These are phyloP conservation scores for Phytopythium oedochilum DNA, from an alignment of 352 stramenopile genomes.

Conservation along the genomic window DNA sequence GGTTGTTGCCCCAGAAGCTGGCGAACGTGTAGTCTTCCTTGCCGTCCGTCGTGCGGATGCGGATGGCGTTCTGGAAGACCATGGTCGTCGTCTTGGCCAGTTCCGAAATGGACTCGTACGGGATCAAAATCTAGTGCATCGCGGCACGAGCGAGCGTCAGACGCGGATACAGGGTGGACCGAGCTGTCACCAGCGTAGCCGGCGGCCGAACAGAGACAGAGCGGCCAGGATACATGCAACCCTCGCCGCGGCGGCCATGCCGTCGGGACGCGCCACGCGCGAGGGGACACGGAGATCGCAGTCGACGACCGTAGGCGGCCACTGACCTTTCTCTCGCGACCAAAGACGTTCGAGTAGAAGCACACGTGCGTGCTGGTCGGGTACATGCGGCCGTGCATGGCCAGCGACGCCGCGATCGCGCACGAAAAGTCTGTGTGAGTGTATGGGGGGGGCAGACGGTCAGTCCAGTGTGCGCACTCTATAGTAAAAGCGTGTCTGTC, in stretches of 20 bases:
- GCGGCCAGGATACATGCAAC: slow-evolving; percentile 2
- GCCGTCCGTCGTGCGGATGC: slow-evolving; percentile 42
- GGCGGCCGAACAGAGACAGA: not conserved
- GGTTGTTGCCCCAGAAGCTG: slow-evolving; percentile 82
- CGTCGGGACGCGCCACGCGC: slow-evolving; percentile 2
- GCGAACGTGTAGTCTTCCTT: slow-evolving; percentile 84
- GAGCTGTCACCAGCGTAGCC: slow-evolving; percentile 4
- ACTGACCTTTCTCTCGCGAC: slow-evolving; percentile 75
- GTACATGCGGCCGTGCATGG: slow-evolving; percentile 88
- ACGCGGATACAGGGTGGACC: slow-evolving; percentile 5
- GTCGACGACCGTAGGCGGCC: too few relatives aligned
- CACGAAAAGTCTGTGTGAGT: slow-evolving; percentile 88
- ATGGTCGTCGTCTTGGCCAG: slow-evolving; percentile 81
- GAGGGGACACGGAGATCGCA: too few relatives aligned
- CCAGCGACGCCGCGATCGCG: slow-evolving; percentile 67
- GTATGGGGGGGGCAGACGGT: too few relatives aligned
- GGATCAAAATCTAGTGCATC: slow-evolving; percentile 66
- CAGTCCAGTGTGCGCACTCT: too few relatives aligned
- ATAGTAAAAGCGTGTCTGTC: slow-evolving; percentile 64
- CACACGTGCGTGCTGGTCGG: slow-evolving; percentile 74
- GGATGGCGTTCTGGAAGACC: slow-evolving; percentile 75
- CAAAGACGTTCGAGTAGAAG: slow-evolving; percentile 88
- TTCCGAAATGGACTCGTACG: slow-evolving; percentile 78
- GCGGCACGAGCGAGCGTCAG: slow-evolving; percentile 3
- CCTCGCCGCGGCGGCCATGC: not conserved